These are phyloP conservation scores for Tephrocybe rancida DNA, from an alignment of 768 basidiomycete species.

Conservation along the genomic window DNA sequence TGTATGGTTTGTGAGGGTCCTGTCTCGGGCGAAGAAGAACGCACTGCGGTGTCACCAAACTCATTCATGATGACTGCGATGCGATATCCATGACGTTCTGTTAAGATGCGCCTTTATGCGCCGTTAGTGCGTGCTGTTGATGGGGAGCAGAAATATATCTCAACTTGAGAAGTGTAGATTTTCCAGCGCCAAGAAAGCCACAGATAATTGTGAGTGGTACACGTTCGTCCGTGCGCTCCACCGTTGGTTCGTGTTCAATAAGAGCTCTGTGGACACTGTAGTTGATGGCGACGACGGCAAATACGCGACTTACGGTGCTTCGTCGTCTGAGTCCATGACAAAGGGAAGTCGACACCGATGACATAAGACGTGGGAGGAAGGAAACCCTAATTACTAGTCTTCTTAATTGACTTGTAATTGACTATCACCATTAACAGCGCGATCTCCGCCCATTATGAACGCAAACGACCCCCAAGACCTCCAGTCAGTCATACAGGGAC, in stretches of 20 bases:
- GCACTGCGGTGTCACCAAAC: constrained; percentile 92
- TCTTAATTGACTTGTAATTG: neutral
- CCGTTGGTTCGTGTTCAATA: constrained; percentile 23
- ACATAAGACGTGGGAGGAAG: constrained; percentile 9
- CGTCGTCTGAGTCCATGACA: constrained; percentile 55
- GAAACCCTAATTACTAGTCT: neutral
- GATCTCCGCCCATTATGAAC: constrained; percentile 8
- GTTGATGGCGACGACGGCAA: neutral
- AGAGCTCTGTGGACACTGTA: constrained; percentile 21
- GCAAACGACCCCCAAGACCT: constrained; percentile 41
- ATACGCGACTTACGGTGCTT: constrained; percentile 51
- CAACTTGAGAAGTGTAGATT: constrained; percentile 87
- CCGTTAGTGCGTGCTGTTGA: neutral
- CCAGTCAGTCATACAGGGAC: constrained; percentile 71
- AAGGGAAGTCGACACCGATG: constrained; percentile 1
- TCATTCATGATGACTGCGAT: constrained; percentile 99
- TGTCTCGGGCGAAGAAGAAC: constrained; percentile 24
- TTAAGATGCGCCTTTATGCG: constrained; percentile 75
- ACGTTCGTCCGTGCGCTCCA: constrained; percentile 16
- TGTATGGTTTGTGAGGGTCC: constrained; percentile 19
- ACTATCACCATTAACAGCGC: neutral
- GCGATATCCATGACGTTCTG: constrained; percentile 90
- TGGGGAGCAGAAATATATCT: constrained; percentile 19
- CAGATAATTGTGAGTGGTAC: constrained; percentile 94
- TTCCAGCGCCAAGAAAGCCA: constrained; percentile 94